Base-by-base conservation (phyloP, 495 filamentous ascomycete species). In the Tetracladium marchalianum region DNA sequence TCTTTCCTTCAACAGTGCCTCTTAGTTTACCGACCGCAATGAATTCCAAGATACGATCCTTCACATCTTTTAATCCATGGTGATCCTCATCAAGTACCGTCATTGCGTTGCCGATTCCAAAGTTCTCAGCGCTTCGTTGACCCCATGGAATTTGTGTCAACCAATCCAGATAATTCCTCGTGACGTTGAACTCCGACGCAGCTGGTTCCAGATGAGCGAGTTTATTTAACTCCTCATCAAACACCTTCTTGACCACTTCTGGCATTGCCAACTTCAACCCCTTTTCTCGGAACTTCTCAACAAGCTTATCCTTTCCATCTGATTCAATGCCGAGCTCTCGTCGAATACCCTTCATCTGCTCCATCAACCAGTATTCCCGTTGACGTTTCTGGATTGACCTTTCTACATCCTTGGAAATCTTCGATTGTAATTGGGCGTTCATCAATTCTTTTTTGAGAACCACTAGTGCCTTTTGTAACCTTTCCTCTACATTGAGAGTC, bases 321-420 rank as follows among this genome's bases (percentile, higher is more conserved):
- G 86, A 92, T 63, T 97, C 93, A 45, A 96, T 87, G 11, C 93
- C 93, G 16, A 99, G 74, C 62, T 99, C 93, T 44, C 90, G 74
- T 49, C 85, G 81, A 57, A 99, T 97, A n/a, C 88, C 93, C 67
- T 96, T 97, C 90, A 97, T 93, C 58, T 99, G 93, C 63, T 99
- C 92, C 87, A 92, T 90, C 15, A 99, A 69, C 87, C 87, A 99
- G 68, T 99, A 99, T 58, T 99, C 93, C 24, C 92, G 81, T 60
- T 99, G 92, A 10, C 92, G 82, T 67, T 97, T 96, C 55, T 93
- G 90, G 47, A 99, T 99, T 67, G 95, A 95, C 50, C 75, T 84
- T 63, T 99, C 93, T 17, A 99, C 92, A 59, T 99, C 92, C 66
- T 95, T 97, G 36, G 87, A 87, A 38, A 99, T 99, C 71, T 96